These are phyloP conservation scores for Hevea brasiliensis DNA, from an alignment of 345 rosid genomes.

Conservation along the genomic window DNA sequence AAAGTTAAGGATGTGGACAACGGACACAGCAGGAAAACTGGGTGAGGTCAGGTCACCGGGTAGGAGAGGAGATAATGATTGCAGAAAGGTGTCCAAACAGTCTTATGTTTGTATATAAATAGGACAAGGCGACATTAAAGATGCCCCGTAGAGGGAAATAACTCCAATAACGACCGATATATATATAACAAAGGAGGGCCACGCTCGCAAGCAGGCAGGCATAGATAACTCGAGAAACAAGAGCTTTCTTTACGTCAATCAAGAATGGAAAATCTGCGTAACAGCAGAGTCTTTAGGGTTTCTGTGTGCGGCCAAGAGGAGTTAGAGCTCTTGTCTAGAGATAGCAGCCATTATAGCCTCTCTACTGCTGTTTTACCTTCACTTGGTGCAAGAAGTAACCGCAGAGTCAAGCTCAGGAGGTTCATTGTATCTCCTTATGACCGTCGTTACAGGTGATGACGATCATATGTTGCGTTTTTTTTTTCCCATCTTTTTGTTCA, in stretches of 20 bases:
- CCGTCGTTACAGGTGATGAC: conserved; percentile 70
- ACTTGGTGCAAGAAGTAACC: conserved; percentile 86
- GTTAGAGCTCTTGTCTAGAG: conserved; percentile 74
- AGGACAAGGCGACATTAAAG: no score
- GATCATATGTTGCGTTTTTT: neutral
- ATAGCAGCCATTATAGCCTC: conserved; percentile 85
- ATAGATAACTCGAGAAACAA: no score
- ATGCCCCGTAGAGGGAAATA: no score
- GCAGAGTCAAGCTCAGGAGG: conserved; percentile 59
- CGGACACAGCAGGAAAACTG: no score
- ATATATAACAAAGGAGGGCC: no score
- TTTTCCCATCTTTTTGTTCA: neutral
- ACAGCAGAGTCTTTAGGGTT: conserved; percentile 39
- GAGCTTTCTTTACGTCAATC: neutral
- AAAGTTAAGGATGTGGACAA: no score
- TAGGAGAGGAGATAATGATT: no score
- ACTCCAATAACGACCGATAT: no score
- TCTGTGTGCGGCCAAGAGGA: conserved; percentile 60
- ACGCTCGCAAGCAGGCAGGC: no score
- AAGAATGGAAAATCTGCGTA: conserved; percentile 16
- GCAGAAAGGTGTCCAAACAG: no score
- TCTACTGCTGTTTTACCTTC: conserved; percentile 82
- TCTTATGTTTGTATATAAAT: no score
- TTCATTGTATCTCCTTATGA: conserved; percentile 77
- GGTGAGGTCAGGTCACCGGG: no score